A percentile compares a stretch with the other conserved stretches of the same genome.
These are phyloP conservation scores for Mycena belliarum DNA, from an alignment of 768 basidiomycete genomes.

Conservation along the genomic window DNA sequence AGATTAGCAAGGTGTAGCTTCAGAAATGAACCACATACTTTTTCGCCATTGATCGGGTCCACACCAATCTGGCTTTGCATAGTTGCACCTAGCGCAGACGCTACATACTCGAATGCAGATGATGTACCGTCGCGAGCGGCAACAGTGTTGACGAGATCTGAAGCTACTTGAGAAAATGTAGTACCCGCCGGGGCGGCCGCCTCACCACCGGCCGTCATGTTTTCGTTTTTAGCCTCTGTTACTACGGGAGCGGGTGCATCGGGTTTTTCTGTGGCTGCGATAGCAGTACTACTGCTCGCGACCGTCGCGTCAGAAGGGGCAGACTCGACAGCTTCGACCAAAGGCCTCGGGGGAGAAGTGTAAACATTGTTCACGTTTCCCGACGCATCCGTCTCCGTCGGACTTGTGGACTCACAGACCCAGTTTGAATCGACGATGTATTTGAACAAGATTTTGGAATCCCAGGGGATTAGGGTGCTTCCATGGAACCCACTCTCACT, in stretches of 20 bases:
- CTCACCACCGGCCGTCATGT: constrained; percentile 19
- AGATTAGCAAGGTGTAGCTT: no score
- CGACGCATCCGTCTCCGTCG: constrained; percentile 58
- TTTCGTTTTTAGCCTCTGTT: constrained; percentile 4
- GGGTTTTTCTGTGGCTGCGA: constrained; percentile 5
- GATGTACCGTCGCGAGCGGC: constrained; percentile 39
- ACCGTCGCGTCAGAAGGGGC: constrained; percentile 15
- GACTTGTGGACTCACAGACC: constrained; percentile 60
- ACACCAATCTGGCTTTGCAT: constrained; percentile 39
- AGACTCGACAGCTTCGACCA: constrained; percentile 4
- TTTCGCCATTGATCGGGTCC: constrained; percentile 39
- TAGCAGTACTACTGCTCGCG: not conserved
- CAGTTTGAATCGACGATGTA: constrained; percentile 70
- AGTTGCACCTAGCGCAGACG: constrained; percentile 42
- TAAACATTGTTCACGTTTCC: constrained; percentile 77
- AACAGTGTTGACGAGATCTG: constrained; percentile 39
- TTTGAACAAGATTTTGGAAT: constrained; percentile 68
- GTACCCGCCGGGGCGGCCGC: constrained; percentile 9
- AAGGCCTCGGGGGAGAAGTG: constrained; percentile 45
- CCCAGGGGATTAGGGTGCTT: constrained; percentile 58
- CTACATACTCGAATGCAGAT: constrained; percentile 39
- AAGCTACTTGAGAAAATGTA: constrained; percentile 34
- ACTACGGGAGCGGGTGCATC: constrained; percentile 2
- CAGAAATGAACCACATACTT: constrained; percentile 26
- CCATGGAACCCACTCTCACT: constrained; percentile 57